Evolutionary conservation across 352 stramenopile species (phyloP).

Genomic region (Pseudoperonospora humuli): DNA sequence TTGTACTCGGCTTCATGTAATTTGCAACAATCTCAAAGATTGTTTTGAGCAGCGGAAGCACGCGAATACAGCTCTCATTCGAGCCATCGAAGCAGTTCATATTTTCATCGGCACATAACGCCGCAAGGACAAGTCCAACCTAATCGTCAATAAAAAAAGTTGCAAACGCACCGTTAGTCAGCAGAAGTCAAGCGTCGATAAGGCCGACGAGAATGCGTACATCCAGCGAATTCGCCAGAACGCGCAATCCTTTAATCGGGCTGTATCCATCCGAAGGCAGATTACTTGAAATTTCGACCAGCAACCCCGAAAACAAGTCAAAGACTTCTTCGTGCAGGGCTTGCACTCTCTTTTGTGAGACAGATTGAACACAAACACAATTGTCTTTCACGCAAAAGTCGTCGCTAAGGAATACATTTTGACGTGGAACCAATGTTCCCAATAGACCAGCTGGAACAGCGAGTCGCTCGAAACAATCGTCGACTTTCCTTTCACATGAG

Average conservation of each 20-base stretch:
- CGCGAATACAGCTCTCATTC: slow-evolving; percentile 3
- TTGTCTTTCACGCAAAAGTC: neutral
- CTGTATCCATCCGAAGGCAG: slow-evolving; percentile 24
- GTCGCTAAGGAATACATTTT: slow-evolving; percentile 14
- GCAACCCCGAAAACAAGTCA: slow-evolving; percentile 27
- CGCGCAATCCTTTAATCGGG: slow-evolving; percentile 20
- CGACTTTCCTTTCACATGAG: slow-evolving; percentile 10
- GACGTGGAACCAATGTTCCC: slow-evolving; percentile 9
- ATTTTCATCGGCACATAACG: slow-evolving; percentile 30
- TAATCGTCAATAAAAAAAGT: slow-evolving; percentile 8
- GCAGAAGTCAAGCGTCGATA: neutral
- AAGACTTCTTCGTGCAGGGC: slow-evolving; percentile 23
- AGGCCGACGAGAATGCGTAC: slow-evolving; percentile 16
- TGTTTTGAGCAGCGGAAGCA: slow-evolving; percentile 33
- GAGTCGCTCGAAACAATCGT: slow-evolving; percentile 30
- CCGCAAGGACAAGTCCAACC: slow-evolving; percentile 33
- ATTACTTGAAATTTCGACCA: slow-evolving; percentile 34
- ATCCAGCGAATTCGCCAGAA: slow-evolving; percentile 32
- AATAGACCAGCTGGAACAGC: slow-evolving; percentile 20
- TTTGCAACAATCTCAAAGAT: slow-evolving; percentile 44
- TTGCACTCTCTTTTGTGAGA: slow-evolving; percentile 21
- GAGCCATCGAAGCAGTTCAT: slow-evolving; percentile 2
- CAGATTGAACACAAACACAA: slow-evolving; percentile 20
- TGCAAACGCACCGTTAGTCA: slow-evolving; percentile 9
- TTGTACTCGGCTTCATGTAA: slow-evolving; percentile 33